These are phyloP conservation scores for Leccinum colubrinum DNA, from an alignment of 1,284 basidiomycete genomes.

Conservation along the genomic window DNA sequence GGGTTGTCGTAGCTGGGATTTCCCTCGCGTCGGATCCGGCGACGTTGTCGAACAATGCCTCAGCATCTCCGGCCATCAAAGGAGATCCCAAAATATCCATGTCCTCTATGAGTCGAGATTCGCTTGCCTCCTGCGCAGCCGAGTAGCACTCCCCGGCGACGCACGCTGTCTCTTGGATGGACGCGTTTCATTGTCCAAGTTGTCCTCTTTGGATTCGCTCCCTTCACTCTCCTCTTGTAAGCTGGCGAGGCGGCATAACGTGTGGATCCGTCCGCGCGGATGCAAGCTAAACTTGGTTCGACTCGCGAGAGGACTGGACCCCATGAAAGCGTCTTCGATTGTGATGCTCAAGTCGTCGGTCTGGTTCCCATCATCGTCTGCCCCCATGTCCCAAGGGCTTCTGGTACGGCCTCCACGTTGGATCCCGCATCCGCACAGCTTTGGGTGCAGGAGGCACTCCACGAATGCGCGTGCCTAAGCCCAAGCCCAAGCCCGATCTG, in stretches of 20 bases:
- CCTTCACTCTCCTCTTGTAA: constrained; percentile 27
- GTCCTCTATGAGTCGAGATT: constrained; percentile 27
- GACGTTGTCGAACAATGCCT: neutral
- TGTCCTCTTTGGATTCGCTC: constrained; percentile 13
- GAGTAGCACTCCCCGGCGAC: neutral
- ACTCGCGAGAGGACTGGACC: constrained; percentile 29
- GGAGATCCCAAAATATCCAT: constrained; percentile 28
- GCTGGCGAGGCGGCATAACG: constrained; percentile 20
- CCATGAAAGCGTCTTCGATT: constrained; percentile 19
- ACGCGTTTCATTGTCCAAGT: constrained; percentile 11
- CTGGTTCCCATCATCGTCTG: constrained; percentile 8
- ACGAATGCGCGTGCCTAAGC: neutral
- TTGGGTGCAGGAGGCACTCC: constrained; percentile 28
- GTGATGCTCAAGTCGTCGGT: neutral
- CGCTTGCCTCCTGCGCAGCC: neutral
- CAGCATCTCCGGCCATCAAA: constrained; percentile 18
- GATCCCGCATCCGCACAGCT: constrained; percentile 22
- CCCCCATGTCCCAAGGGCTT: constrained; percentile 28
- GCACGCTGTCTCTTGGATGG: constrained; percentile 22
- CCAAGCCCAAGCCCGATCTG: constrained; percentile 15
- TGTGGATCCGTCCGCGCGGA: constrained; percentile 7
- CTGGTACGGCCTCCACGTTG: constrained; percentile 20
- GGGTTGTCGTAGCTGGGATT: neutral
- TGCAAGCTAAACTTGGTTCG: constrained; percentile 14
- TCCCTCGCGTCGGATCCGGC: neutral